phyloP scores from a whole-genome alignment of 2,329 filamentous ascomycete genomes.

The Penicillium sp. region DNA sequence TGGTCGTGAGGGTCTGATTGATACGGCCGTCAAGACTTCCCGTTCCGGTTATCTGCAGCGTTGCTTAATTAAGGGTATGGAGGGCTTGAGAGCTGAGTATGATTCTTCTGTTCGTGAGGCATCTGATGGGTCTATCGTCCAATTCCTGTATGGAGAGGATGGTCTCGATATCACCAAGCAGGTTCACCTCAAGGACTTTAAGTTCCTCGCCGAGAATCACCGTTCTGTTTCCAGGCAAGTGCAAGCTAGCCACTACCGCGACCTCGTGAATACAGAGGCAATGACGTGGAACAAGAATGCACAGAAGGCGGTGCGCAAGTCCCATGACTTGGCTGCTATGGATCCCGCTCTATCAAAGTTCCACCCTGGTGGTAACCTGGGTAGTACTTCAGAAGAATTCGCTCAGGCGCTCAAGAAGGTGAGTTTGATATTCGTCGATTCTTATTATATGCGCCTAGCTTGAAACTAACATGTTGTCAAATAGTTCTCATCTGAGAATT shows the following conservation, averaged over 20 bases:
- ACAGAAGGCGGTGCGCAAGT: slow-evolving; percentile 80
- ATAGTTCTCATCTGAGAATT: slow-evolving; percentile 77
- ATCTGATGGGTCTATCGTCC: slow-evolving; percentile 87
- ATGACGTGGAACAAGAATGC: slow-evolving; percentile 63
- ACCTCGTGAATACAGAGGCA: slow-evolving; percentile 68
- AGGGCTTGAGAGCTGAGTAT: slow-evolving; percentile 88
- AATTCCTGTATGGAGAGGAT: slow-evolving; percentile 96
- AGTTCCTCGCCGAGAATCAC: slow-evolving; percentile 86
- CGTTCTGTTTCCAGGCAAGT: slow-evolving; percentile 77
- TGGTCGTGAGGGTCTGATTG: slow-evolving; percentile 95
- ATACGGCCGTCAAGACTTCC: slow-evolving; percentile 98
- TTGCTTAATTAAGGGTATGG: slow-evolving; percentile 98
- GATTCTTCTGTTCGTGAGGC: slow-evolving; percentile 87
- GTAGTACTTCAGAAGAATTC: slow-evolving; percentile 88
- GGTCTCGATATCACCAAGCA: slow-evolving; percentile 93
- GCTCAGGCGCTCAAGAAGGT: slow-evolving; percentile 68
- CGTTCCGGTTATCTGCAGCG: slow-evolving; percentile 94
- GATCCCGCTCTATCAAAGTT: slow-evolving; percentile 76
- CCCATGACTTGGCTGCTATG: slow-evolving; percentile 65
- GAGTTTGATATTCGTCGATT: slow-evolving; percentile 24
- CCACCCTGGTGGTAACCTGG: slow-evolving; percentile 75
- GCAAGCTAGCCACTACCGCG: slow-evolving; percentile 62
- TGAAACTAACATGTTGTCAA: slow-evolving; percentile 22
- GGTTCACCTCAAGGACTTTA: slow-evolving; percentile 86
- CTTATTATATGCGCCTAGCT: background rate